A percentile compares a stretch with the other conserved stretches of the same genome.
Conservation (phyloP, 345 rosid genomes). For the Mangifera indica region DNA sequence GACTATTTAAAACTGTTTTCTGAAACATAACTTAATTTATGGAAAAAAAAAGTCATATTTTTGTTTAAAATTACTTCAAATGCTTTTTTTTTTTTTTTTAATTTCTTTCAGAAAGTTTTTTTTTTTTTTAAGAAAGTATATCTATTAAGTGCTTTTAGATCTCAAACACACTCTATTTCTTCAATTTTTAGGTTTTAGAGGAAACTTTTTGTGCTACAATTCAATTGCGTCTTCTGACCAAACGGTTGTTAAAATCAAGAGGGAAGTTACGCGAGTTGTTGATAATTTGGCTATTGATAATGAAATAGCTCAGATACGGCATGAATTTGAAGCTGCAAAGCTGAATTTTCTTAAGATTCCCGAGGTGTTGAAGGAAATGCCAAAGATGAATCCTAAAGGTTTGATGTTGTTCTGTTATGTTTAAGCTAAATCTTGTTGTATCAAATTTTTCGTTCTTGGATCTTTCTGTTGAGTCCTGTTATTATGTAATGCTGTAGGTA, state of each 20-base stretch:
- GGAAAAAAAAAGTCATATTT: no score
- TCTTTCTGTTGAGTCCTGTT: slow-evolving; percentile 6
- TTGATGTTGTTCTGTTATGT: background rate
- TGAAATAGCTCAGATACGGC: slow-evolving; percentile 56
- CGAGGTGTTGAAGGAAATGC: slow-evolving; percentile 53
- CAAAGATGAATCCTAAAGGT: slow-evolving; percentile 93
- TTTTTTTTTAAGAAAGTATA: no score
- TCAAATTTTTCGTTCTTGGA: background rate
- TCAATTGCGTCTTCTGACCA: slow-evolving; percentile 30
- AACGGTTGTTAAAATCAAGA: slow-evolving; percentile 33
- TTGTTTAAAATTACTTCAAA: background rate
- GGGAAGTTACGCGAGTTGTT: slow-evolving; percentile 28
- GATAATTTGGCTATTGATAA: slow-evolving; percentile 28
- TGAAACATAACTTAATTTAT: no score
- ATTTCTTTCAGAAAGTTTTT: no score
- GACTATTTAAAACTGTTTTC: no score
- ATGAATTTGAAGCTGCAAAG: slow-evolving; percentile 64
- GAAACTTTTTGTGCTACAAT: slow-evolving; percentile 33
- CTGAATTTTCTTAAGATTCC: slow-evolving; percentile 76
- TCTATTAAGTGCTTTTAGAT: no score
- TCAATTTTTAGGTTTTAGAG: slow-evolving; percentile 33
- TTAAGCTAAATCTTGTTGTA: background rate
- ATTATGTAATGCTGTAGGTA: slow-evolving; percentile 43
- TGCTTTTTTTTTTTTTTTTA: background rate
- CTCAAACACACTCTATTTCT: background rate